phyloP scores from a whole-genome alignment of 148 eudicot genomes.

The Bassia scoparia region DNA sequence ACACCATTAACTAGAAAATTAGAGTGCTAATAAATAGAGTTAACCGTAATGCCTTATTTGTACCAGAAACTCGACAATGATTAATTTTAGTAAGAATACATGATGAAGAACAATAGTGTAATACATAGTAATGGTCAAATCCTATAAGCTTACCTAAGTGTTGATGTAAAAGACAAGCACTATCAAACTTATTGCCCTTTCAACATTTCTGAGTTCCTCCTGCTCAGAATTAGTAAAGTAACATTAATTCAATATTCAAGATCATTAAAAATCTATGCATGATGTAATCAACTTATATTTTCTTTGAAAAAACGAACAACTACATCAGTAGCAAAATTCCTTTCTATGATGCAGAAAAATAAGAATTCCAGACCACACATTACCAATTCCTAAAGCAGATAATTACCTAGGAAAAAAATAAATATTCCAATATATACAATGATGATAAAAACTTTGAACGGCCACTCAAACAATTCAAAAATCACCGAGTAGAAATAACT shows the following conservation, averaged over 20 bases:
- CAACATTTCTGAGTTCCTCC: slow-evolving; percentile 73
- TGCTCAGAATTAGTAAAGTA: slow-evolving; percentile 28
- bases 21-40: neutral
- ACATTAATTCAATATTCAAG: neutral
- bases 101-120: neutral
- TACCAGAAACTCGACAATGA: neutral
- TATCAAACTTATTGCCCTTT: slow-evolving; percentile 71
- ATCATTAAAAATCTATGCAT: neutral
- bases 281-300: neutral
- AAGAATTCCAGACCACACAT: too few species aligned
- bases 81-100: neutral
- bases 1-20: too few species aligned
- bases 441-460: too few species aligned
- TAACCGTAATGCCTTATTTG: neutral
- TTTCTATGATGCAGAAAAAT: too few species aligned
- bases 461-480: too few species aligned
- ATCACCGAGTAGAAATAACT: too few species aligned
- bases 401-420: too few species aligned
- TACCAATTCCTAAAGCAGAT: too few species aligned
- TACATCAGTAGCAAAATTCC: too few species aligned
- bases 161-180: slow-evolving; percentile 72
- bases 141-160: slow-evolving; percentile 44
- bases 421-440: too few species aligned
- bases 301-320: neutral
- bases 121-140: neutral